Conservation (phyloP, 2,329 filamentous ascomycete species). For the Blastomyces percursus region DNA sequence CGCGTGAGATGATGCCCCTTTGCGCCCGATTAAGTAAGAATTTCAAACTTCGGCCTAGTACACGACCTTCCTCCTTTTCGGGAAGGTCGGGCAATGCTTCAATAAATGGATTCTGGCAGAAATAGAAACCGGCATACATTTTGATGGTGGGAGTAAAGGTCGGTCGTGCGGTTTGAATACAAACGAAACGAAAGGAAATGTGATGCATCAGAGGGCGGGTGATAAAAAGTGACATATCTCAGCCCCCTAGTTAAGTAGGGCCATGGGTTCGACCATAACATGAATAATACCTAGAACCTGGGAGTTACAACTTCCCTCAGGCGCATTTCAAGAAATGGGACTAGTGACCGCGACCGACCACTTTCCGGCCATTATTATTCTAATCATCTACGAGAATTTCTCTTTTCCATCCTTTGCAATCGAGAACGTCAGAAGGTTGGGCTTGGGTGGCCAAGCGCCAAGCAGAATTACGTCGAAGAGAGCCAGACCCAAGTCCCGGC, state of each 20-base stretch:
- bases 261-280: neutral
- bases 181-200: neutral
- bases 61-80: neutral
- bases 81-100: neutral
- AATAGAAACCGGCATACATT: neutral
- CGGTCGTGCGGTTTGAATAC: neutral
- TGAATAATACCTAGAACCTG: neutral
- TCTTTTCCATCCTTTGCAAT: neutral
- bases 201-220: neutral
- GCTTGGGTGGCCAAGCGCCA: neutral
- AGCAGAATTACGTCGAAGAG: neutral
- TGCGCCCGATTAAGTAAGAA: neutral
- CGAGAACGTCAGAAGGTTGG: neutral
- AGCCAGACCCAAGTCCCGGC: constrained; percentile 1
- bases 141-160: neutral
- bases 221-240: neutral
- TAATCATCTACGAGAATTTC: neutral
- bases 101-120: neutral
- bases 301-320: neutral
- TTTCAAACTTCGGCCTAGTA: neutral
- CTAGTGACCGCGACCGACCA: neutral
- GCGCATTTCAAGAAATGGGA: neutral
- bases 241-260: no score
- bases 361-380: neutral
- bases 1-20: neutral